These are phyloP conservation scores for Cladosporium sp. DNA, from an alignment of 2,329 filamentous ascomycete genomes.

Conservation along the genomic window DNA sequence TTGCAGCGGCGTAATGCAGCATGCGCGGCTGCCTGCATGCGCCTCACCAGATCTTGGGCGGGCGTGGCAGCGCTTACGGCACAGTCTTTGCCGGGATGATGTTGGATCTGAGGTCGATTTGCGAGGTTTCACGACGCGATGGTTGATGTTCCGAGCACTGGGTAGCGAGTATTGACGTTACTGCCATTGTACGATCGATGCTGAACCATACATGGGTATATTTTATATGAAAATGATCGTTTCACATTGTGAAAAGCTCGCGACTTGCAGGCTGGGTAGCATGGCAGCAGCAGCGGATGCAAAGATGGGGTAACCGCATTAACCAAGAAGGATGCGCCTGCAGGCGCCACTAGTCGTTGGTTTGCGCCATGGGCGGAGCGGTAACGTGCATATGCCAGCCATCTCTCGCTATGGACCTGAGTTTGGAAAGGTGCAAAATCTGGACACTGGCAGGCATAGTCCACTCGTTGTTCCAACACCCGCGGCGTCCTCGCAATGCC, in stretches of 20 bases:
- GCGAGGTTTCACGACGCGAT: neutral
- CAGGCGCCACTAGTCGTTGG: constrained; percentile 12
- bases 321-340: constrained; percentile 7
- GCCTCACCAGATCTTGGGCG: constrained; percentile 5
- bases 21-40: constrained; percentile 7
- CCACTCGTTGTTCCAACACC: neutral
- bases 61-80: constrained; percentile 11
- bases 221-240: too few relatives aligned
- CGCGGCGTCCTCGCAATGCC: neutral
- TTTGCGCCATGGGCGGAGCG: neutral
- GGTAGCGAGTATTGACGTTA: too few relatives aligned
- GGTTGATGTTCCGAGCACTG: neutral
- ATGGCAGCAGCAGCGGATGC: neutral
- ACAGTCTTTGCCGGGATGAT: constrained; percentile 5
- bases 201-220: too few relatives aligned
- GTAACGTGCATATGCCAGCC: constrained; percentile 6
- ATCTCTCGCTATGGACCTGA: neutral
- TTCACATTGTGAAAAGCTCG: too few relatives aligned
- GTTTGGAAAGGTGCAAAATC: neutral
- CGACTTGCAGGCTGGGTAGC: neutral
- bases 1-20: constrained; percentile 7
- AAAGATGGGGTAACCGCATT: neutral
- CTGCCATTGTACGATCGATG: too few relatives aligned
- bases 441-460: neutral
- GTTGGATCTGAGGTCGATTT: neutral